Percentiles rank a stretch among this genome's conserved stretches.
Conservation (phyloP, 106 monocot species). For the Alisma plantagoaquatica region DNA sequence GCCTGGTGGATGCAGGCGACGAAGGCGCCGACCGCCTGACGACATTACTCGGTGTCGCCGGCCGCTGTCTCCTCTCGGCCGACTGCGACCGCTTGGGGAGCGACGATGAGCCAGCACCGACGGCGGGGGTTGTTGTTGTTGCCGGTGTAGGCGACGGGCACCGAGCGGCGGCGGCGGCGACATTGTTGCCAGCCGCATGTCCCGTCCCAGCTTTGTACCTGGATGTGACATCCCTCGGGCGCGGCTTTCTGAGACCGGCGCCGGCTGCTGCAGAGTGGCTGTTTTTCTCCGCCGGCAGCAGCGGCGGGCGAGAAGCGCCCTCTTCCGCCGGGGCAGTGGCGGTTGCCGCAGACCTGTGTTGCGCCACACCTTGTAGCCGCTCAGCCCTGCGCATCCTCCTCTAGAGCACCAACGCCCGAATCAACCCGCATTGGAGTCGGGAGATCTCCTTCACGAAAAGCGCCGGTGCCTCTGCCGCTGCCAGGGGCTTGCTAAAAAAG, state of each 20-base stretch:
- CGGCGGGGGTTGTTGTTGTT: no score
- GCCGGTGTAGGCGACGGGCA: no score
- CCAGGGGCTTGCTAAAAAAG: no score
- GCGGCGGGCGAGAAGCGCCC: slow-evolving; percentile 26
- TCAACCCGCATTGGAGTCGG: slow-evolving; percentile 35
- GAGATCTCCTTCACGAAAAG: slow-evolving; percentile 5
- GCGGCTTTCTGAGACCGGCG: slow-evolving; percentile 14
- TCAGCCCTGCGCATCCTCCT: slow-evolving; percentile 4
- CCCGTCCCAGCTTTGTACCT: slow-evolving; percentile 35
- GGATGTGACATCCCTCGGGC: slow-evolving; percentile 31
- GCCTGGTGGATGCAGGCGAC: slow-evolving; percentile 17
- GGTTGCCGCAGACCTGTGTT: slow-evolving; percentile 5
- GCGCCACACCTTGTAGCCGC: not conserved
- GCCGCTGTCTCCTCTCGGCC: slow-evolving; percentile 46
- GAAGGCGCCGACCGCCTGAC: slow-evolving; percentile 16
- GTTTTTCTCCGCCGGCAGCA: slow-evolving; percentile 44
- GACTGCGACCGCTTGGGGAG: slow-evolving; percentile 42
- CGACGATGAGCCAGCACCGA: no score
- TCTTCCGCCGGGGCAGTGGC: no score
- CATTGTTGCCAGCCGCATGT: no score
- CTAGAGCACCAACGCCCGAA: slow-evolving; percentile 6
- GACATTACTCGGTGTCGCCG: slow-evolving; percentile 22
- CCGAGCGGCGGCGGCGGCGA: no score
- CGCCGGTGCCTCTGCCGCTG: no score
- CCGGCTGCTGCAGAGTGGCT: no score